Evolutionary conservation across 345 rosid species (phyloP), one percentile per base, ranked within the genome.

Genomic region (Bruguiera parviflora): DNA sequence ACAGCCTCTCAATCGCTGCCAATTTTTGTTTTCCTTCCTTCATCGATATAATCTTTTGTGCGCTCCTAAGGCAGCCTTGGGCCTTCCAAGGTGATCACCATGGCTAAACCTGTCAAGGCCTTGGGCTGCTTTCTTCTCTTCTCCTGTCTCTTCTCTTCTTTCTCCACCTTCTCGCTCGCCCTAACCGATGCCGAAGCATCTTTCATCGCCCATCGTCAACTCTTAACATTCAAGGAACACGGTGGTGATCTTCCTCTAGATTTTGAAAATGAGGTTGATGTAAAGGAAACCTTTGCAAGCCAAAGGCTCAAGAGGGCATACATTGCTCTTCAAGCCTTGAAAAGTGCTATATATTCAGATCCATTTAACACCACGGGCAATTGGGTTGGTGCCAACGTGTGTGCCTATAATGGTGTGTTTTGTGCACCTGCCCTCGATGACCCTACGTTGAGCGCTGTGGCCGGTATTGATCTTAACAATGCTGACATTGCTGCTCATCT

Each of bases 401-500:
- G 71, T 27, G 29, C 27, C 19, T 73, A 73, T 61, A 66, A 13
- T 33, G 76, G 71, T 53, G 71, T 73, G 20, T 58, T 59, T 24
- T 73, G 71, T 37, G 61, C 66, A 5, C 25, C 58, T 5, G 76
- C 71, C 5, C 62, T 61, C 2, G 67, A 66, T 52, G 62, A 28
- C 10, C 27, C 76, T 4, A 35, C 49, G 0, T 5, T n/a, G 21
- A 66, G 9, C 10, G 67, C 66, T 52, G 65, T 33, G 3, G 70
- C 65, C 3, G 69, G 77, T 1, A 33, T 74, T 68, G 73, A 74
- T 68, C 72, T 74, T 32, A 74, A 74, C 57, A 39, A 63, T 55
- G 57, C 16, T 56, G 77, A 74, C 64, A 67, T 74, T 32, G 73
- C 72, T 10, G 77, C 68, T 6, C 33, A 28, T 28, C 72, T 74